Evolutionary conservation across 768 basidiomycete species (phyloP).

Genomic region (Termitomyces sp.): DNA sequence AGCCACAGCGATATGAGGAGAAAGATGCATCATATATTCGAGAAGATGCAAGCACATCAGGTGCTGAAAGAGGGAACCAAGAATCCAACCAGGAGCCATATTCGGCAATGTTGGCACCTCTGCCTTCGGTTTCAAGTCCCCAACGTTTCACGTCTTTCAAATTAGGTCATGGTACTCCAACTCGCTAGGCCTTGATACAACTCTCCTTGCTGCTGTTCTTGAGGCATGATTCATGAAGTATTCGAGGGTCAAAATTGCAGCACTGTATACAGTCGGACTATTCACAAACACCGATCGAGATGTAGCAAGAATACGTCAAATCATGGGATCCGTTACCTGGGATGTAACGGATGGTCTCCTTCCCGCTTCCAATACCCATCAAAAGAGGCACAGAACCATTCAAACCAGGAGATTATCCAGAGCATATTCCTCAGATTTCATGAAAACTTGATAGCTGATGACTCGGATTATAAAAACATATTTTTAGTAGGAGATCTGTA

Average conservation of each 20-base stretch:
- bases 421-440: not conserved
- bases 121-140: not conserved
- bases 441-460: not conserved
- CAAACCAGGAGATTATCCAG: not conserved
- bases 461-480: not conserved
- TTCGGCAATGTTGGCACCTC: not conserved
- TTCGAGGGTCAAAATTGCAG: not conserved
- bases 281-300: not conserved
- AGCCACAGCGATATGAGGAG: no score
- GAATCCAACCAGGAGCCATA: not conserved
- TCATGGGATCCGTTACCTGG: not conserved
- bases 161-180: not conserved
- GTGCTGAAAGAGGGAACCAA: no score
- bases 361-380: not conserved
- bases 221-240: not conserved
- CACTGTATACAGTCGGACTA: not conserved
- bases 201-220: not conserved
- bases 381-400: not conserved
- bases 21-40: no score
- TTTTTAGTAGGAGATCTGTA: no score
- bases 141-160: not conserved
- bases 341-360: not conserved
- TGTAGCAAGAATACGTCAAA: not conserved
- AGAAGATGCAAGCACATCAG: no score
- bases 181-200: not conserved